These are phyloP conservation scores for Backusella circina DNA, from an alignment of 192 early-diverging fungal species.

Conservation along the genomic window DNA sequence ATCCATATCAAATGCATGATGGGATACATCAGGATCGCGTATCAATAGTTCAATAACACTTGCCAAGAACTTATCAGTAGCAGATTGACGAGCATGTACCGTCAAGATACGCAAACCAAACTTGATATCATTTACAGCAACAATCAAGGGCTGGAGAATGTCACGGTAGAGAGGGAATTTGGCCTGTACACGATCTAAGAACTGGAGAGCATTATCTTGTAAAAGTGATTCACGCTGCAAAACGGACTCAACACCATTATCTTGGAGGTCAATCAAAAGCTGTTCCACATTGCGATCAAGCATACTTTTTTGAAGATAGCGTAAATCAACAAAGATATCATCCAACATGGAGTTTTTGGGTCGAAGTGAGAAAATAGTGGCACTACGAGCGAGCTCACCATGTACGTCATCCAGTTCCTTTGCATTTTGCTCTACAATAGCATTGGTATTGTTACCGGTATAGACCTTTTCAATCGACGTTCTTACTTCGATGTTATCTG, in stretches of 20 bases:
- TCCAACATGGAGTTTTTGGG: slow-evolving; percentile 62
- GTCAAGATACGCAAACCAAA: slow-evolving; percentile 64
- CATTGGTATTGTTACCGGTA: slow-evolving; percentile 57
- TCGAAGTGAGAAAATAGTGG: slow-evolving; percentile 54
- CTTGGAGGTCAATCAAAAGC: slow-evolving; percentile 45
- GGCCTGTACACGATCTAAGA: slow-evolving; percentile 55
- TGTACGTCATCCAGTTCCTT: slow-evolving; percentile 31
- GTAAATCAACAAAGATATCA: slow-evolving; percentile 49
- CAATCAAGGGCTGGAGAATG: slow-evolving; percentile 64
- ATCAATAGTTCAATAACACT: slow-evolving; percentile 38
- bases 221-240: slow-evolving; percentile 59
- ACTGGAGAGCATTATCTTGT: slow-evolving; percentile 65
- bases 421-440: slow-evolving; percentile 25
- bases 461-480: slow-evolving; percentile 51
- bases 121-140: slow-evolving; percentile 73
- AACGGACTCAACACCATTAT: slow-evolving; percentile 32
- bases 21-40: slow-evolving; percentile 33
- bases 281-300: slow-evolving; percentile 33
- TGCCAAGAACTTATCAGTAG: slow-evolving; percentile 15
- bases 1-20: slow-evolving; percentile 29
- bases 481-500: slow-evolving; percentile 58
- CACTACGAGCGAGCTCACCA: slow-evolving; percentile 33
- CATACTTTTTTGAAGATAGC: slow-evolving; percentile 29
- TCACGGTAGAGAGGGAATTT: slow-evolving; percentile 78
- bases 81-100: slow-evolving; percentile 4